These are phyloP conservation scores for Aspergillus sclerotialis DNA, from an alignment of 2,329 filamentous ascomycete species.

Conservation along the genomic window DNA sequence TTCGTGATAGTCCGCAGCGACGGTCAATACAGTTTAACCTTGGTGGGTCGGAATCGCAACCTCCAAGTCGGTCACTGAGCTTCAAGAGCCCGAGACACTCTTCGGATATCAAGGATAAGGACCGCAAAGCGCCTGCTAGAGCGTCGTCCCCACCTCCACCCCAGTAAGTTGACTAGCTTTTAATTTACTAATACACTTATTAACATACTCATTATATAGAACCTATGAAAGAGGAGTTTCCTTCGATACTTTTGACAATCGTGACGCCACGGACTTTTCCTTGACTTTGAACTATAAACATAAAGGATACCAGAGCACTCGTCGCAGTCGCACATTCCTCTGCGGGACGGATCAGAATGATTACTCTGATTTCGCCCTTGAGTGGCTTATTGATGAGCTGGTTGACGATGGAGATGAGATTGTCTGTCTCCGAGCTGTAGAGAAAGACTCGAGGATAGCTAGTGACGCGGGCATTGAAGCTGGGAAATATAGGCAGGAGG, in stretches of 20 bases:
- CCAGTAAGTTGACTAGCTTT: slow-evolving; percentile 21
- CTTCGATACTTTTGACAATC: slow-evolving; percentile 67
- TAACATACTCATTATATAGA: slow-evolving; percentile 26
- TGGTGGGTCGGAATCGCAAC: slow-evolving; percentile 19
- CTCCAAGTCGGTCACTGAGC: slow-evolving; percentile 21
- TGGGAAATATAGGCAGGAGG: slow-evolving; percentile 68
- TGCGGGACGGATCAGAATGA: slow-evolving; percentile 86
- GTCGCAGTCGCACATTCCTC: slow-evolving; percentile 79
- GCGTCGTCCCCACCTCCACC: slow-evolving; percentile 35
- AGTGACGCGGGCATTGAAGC: slow-evolving; percentile 55
- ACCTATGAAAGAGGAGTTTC: slow-evolving; percentile 62
- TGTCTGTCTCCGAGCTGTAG: slow-evolving; percentile 80
- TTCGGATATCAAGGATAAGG: slow-evolving; percentile 17
- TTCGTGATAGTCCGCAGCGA: slow-evolving; percentile 20
- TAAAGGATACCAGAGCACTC: slow-evolving; percentile 72
- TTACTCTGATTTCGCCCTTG: slow-evolving; percentile 85
- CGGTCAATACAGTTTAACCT: slow-evolving; percentile 35
- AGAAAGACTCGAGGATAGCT: slow-evolving; percentile 68
- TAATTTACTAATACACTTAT: neutral
- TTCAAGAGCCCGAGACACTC: slow-evolving; percentile 19
- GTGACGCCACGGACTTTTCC: slow-evolving; percentile 62
- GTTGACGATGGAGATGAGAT: slow-evolving; percentile 92
- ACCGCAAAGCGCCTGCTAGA: slow-evolving; percentile 15
- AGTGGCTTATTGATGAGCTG: slow-evolving; percentile 86
- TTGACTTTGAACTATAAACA: slow-evolving; percentile 82